Percentiles rank a stretch among this genome's conserved stretches.
Evolutionary conservation across 2,329 filamentous ascomycete genomes (phyloP).

Genomic region (Zasmidium citrigriseum): DNA sequence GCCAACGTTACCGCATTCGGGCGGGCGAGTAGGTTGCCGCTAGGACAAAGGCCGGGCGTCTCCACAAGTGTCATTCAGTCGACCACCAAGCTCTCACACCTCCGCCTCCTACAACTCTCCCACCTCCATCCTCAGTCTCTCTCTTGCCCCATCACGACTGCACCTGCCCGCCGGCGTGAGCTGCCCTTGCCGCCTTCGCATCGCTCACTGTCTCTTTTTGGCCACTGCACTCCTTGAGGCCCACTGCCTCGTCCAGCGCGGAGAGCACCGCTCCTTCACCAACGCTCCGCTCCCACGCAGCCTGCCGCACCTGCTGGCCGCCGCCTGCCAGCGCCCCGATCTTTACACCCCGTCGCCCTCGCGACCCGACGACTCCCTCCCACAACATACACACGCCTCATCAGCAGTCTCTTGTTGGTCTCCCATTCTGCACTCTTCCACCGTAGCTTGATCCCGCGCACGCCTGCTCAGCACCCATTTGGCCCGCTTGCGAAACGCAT

Average conservation of each 20-base stretch:
- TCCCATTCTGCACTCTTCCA: neutral
- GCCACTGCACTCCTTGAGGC: conserved; percentile 14
- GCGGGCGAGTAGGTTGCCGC: neutral
- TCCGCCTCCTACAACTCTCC: neutral
- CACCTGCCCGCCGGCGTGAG: neutral
- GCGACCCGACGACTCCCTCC: neutral
- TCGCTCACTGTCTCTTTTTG: conserved; percentile 12
- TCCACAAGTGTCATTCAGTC: neutral
- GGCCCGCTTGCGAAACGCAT: conserved; percentile 18
- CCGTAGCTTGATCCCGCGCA: conserved; percentile 4
- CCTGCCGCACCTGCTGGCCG: conserved; percentile 11
- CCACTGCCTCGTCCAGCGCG: conserved; percentile 14
- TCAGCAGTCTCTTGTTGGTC: neutral
- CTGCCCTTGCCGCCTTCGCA: neutral
- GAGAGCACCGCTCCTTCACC: conserved; percentile 10
- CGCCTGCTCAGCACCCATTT: conserved; percentile 10
- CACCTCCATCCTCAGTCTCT: neutral
- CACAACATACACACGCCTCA: neutral
- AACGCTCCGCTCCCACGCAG: too few relatives aligned
- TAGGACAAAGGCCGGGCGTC: neutral
- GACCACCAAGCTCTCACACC: neutral
- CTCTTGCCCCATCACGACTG: neutral
- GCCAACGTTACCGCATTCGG: neutral
- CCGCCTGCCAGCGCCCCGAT: conserved; percentile 14
- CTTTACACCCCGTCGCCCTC: neutral